Evolutionary conservation across 441 rosid genomes (phyloP).

Genomic region (Caryocar brasiliense): DNA sequence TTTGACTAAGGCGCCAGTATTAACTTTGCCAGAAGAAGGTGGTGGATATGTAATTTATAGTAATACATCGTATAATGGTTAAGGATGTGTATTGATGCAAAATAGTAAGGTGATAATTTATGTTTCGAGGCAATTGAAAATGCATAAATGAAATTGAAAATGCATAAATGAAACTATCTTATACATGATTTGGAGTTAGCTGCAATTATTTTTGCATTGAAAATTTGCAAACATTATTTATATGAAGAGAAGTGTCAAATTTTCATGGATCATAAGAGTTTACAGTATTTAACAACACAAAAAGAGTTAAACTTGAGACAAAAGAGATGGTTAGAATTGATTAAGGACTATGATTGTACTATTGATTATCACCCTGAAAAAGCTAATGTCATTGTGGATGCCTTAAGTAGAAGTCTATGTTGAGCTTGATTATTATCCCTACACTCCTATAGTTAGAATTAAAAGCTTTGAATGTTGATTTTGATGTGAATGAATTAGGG

Average conservation of each 20-base stretch:
- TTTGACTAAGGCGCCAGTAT: background rate
- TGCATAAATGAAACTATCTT: too few relatives aligned
- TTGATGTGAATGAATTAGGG: background rate
- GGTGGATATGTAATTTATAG: background rate
- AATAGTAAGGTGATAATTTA: too few relatives aligned
- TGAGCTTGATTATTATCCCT: background rate
- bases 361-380: background rate
- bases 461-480: background rate
- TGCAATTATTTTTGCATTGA: too few relatives aligned
- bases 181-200: too few relatives aligned
- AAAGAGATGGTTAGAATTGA: background rate
- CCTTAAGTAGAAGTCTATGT: background rate
- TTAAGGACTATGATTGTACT: background rate
- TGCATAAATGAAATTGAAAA: too few relatives aligned
- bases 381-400: background rate
- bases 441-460: too few relatives aligned
- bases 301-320: background rate
- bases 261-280: background rate
- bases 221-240: background rate
- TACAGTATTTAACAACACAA: background rate
- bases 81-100: slow-evolving; percentile 4
- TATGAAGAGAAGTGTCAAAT: background rate
- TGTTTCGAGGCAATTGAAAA: too few relatives aligned
- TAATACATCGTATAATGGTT: background rate
- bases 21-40: background rate